Base-by-base conservation (phyloP, 495 filamentous ascomycete species). In the Tuber brumale region DNA sequence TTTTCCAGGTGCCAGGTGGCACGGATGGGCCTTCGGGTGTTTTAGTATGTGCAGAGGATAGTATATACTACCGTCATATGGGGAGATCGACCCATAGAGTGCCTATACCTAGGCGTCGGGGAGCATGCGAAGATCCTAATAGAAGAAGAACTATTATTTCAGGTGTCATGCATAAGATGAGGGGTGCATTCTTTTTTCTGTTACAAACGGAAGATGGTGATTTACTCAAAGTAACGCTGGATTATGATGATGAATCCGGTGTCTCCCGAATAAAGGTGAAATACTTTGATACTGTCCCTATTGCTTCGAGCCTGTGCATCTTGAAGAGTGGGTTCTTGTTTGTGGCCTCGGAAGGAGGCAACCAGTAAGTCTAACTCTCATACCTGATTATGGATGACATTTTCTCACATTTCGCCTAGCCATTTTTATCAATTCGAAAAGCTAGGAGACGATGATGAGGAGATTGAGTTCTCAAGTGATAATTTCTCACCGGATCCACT, bases 371-470 rank as follows among this genome's bases (percentile, higher is more conserved):
- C 48, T 27, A 16, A 39, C 72, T 66, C 42, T 45, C 44, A 43
- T 16, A 41, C 61, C 45, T 5, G 37, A 9, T 14, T 51, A 57
- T 46, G 9, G 37, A 43, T 57, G 51, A 43, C 39, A 66, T 70
- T 74, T 39, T 18, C 76, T 80, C 72, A 80, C 51, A 70, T 23
- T 35, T 35, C 19, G 31, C 41, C 69, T 74, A 83, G 82, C 82
- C 90, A 94, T 77, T 94, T 99, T 76, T 98, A 98, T 83, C 94
- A 97, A 84, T 97, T 99, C 78, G 94, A 97, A 82, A 96, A 97
- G 82, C 89, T 99, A 27, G 95, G 94, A n/a, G 95, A 99, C 78
- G 94, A 97, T 81, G 92, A 95, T 77, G 91, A 97, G 31, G 94
- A 97, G 83, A 87, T 88, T 4, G 93, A 94, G 81, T 96, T 92